Base-by-base conservation (phyloP, 768 basidiomycete genomes). In the Roridomyces roridus region DNA sequence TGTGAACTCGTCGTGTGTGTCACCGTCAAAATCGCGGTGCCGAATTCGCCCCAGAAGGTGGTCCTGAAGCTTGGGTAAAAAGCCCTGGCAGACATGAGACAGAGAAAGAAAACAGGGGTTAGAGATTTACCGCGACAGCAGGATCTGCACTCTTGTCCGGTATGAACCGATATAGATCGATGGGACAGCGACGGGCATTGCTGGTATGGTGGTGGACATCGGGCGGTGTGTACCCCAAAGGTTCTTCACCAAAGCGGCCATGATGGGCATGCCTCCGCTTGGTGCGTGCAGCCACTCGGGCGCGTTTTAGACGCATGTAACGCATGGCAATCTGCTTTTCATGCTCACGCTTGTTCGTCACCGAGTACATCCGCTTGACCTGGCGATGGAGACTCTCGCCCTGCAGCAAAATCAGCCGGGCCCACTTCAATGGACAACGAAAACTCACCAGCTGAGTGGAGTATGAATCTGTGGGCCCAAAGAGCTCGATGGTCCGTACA, bases 311-410 rank as follows among this genome's bases (percentile, higher is more conserved):
- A 8, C 66, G 56, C 18, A 45, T 53, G 26, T 56, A 44, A 3
- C 61, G 43, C 14, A 60, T 60, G 2, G 68, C 70, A 35, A 81
- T 77, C 18, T 76, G 72, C 0, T 40, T 17, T 0, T 44, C 48
- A 15, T 64, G 60, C 11, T 70, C 41, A 6, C 62, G 68, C 55
- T 80, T 79, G 60, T 76, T 78, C 0, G 73, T 77, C 0, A 60
- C 35, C 0, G 51, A 51, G 40, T 80, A 82, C 25, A 76, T 64
- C 0, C 59, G 59, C 63, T 84, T 82, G 10, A 77, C 65, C 0
- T 65, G 56, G 0, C 68, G 60, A 51, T 83, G 81, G n/a, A 77
- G 71, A 0, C 76, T 68, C 53, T 83, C 79, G 0, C 77, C 76
- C 79, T 81, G 49, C 37, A 26, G 5, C 6, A 15, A n/a, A 24